These are phyloP conservation scores for Colletotrichum tanaceti DNA, from an alignment of 2,329 filamentous ascomycete species.

Conservation along the genomic window DNA sequence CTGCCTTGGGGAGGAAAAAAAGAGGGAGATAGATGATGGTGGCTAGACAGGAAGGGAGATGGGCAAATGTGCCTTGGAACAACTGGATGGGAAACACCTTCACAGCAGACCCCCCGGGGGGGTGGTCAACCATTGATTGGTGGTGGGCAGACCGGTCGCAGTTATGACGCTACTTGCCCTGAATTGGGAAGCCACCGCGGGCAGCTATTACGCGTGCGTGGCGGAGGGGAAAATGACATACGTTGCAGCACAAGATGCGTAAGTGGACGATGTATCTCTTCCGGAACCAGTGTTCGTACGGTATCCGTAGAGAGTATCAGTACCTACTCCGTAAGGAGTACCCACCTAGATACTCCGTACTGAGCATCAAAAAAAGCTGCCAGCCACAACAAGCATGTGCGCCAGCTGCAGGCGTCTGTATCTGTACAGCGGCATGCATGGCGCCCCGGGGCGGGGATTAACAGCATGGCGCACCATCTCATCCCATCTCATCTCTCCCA, in stretches of 20 bases:
- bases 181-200: constrained; percentile 24
- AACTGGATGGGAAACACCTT: constrained; percentile 7
- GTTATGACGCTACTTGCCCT: constrained; percentile 40
- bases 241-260: no score
- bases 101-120: constrained; percentile 8
- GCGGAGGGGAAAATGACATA: constrained; percentile 3
- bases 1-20: constrained; percentile 18
- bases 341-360: no score
- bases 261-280: background rate
- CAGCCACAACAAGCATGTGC: background rate
- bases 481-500: background rate
- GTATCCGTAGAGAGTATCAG: no score
- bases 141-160: constrained; percentile 32
- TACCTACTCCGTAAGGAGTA: no score
- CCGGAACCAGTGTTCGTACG: background rate
- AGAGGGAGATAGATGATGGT: constrained; percentile 15
- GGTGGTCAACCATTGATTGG: constrained; percentile 27
- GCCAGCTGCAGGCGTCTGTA: background rate
- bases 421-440: background rate
- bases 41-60: constrained; percentile 7
- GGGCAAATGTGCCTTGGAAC: constrained; percentile 21
- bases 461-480: constrained; percentile 1
- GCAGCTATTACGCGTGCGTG: constrained; percentile 12
- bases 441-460: background rate
- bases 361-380: background rate